Conservation (phyloP, 2,329 filamentous ascomycete genomes). For the Paramyrothecium sp. region DNA sequence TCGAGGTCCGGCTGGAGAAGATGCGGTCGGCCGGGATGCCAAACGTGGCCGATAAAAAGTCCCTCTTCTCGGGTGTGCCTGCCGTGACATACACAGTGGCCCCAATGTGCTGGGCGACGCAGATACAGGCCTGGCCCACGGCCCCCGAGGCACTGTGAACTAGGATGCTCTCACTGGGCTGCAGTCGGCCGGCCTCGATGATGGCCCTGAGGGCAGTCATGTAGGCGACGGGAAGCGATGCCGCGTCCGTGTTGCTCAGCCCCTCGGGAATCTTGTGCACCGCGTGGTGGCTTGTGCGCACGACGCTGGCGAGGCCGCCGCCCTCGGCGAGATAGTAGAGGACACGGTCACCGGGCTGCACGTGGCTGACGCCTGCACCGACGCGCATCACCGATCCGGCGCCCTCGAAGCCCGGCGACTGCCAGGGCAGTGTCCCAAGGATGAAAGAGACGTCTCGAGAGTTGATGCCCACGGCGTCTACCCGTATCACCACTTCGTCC, state of each 20-base stretch:
- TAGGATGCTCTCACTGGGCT: not conserved
- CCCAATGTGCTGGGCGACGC: conserved; percentile 16
- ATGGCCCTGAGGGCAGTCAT: not conserved
- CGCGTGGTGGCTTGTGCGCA: not conserved
- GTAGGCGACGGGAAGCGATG: not conserved
- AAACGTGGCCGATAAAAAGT: conserved; percentile 19
- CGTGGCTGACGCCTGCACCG: not conserved
- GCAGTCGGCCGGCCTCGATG: not conserved
- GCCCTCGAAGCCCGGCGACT: conserved; percentile 1
- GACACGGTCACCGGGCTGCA: not conserved
- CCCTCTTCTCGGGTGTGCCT: conserved; percentile 21
- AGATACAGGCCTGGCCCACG: conserved; percentile 20
- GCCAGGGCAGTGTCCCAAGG: not conserved
- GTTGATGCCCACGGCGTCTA: conserved; percentile 12
- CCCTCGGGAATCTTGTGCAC: not conserved
- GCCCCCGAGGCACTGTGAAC: conserved; percentile 11
- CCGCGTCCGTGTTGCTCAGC: not conserved
- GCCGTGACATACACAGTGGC: conserved; percentile 21
- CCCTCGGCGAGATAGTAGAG: not conserved
- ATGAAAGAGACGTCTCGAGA: conserved; percentile 1
- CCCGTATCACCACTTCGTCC: conserved; percentile 15
- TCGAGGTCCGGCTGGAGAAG: conserved; percentile 15
- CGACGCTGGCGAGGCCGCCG: not conserved
- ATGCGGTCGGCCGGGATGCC: conserved; percentile 20
- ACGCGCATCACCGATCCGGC: not conserved